Percentiles rank a stretch among this genome's conserved stretches.
These are phyloP conservation scores for Mallotus japonicus DNA, from an alignment of 441 rosid genomes.

Conservation along the genomic window DNA sequence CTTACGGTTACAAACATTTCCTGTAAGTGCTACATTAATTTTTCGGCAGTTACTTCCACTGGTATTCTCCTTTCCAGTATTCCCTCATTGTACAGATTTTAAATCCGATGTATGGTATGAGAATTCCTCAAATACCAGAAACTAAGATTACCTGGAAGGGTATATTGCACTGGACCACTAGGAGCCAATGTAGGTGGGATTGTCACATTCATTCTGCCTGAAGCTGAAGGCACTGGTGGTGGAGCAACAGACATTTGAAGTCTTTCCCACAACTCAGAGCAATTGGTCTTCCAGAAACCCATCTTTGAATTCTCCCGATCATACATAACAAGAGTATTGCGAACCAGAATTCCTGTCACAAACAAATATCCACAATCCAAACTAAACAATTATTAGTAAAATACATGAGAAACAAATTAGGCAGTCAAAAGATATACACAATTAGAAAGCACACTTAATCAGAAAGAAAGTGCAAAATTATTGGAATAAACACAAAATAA, in stretches of 20 bases:
- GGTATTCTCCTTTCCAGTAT: background rate
- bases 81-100: background rate
- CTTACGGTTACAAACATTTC: background rate
- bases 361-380: conserved; percentile 12
- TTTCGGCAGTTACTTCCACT: conserved; percentile 2
- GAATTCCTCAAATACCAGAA: conserved; percentile 14
- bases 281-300: conserved; percentile 96
- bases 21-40: background rate
- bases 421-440: too few species aligned
- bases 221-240: conserved; percentile 40
- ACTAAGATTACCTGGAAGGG: conserved; percentile 44
- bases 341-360: conserved; percentile 67
- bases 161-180: conserved; percentile 26
- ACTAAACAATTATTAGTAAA: background rate
- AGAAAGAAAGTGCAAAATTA: background rate
- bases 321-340: conserved; percentile 83
- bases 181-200: conserved; percentile 40
- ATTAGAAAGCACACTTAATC: background rate
- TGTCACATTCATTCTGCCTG: conserved; percentile 34
- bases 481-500: conserved; percentile 3
- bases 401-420: background rate
- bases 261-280: conserved; percentile 84
- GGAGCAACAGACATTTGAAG: conserved; percentile 47
- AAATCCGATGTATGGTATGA: background rate
- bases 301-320: conserved; percentile 78